phyloP scores from a whole-genome alignment of 208 protist species.

The Leishmania gerbilli region DNA sequence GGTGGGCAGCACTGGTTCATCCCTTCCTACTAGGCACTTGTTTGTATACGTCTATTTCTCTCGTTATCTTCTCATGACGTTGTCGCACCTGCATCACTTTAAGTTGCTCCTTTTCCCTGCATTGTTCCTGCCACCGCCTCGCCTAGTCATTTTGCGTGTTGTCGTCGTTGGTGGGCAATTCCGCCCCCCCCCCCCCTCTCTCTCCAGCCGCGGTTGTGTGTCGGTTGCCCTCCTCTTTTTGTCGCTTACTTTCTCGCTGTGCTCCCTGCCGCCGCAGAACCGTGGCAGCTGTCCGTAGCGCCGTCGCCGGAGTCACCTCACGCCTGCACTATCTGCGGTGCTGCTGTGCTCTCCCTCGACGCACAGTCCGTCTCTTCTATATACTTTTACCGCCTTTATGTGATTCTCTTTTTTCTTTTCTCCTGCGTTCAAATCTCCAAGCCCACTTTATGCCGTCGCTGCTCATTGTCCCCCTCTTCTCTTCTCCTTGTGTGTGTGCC shows the following conservation, averaged over 20 bases:
- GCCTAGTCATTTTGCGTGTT: too few relatives aligned
- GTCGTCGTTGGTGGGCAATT: too few relatives aligned
- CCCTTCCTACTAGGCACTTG: background rate
- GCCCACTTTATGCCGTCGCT: background rate
- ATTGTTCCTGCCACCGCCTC: background rate
- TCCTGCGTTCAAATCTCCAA: background rate
- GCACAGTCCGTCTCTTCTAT: background rate
- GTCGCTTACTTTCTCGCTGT: background rate
- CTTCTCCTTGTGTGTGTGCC: background rate
- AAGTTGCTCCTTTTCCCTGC: background rate
- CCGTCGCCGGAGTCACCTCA: background rate
- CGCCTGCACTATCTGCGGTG: background rate
- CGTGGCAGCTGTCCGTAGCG: background rate
- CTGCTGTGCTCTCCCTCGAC: background rate
- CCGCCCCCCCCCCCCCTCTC: background rate
- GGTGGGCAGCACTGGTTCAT: background rate
- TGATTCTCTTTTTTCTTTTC: background rate
- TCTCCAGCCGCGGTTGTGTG: background rate
- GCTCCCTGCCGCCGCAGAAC: background rate
- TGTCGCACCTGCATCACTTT: background rate
- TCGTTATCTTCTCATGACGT: background rate
- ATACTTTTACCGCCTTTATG: background rate
- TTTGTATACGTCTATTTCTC: background rate
- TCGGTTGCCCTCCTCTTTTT: background rate
- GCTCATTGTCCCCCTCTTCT: background rate